Conservation (phyloP, 495 filamentous ascomycete species). For the Neurospora hispaniola region DNA sequence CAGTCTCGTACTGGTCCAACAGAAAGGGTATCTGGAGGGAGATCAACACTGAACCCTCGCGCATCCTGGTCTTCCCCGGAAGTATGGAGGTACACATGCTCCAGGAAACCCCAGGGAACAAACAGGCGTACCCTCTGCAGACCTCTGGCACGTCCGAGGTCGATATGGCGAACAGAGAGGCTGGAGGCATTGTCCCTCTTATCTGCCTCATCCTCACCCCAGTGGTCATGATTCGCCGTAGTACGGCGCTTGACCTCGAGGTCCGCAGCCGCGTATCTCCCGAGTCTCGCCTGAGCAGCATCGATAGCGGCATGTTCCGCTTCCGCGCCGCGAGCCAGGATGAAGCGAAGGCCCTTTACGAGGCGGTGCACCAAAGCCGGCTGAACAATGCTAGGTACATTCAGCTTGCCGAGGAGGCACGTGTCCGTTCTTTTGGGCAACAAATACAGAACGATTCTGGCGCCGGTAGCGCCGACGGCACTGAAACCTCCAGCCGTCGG, state of each 20-base stretch:
- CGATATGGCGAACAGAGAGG: slow-evolving; percentile 27
- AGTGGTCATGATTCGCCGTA: slow-evolving; percentile 73
- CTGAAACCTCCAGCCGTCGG: slow-evolving; percentile 24
- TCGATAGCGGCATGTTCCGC: slow-evolving; percentile 49
- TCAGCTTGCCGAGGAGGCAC: slow-evolving; percentile 56
- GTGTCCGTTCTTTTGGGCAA: slow-evolving; percentile 38
- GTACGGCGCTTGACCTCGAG: slow-evolving; percentile 86
- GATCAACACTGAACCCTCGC: slow-evolving; percentile 54
- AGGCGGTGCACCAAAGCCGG: slow-evolving; percentile 69
- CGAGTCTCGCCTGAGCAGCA: slow-evolving; percentile 58
- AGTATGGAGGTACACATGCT: slow-evolving; percentile 75
- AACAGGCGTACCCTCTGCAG: slow-evolving; percentile 30
- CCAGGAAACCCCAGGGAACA: slow-evolving; percentile 32
- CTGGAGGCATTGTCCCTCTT: slow-evolving; percentile 41
- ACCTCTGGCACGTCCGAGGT: slow-evolving; percentile 27
- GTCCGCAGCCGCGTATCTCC: slow-evolving; percentile 76
- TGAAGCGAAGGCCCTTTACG: slow-evolving; percentile 75
- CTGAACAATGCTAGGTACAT: slow-evolving; percentile 85
- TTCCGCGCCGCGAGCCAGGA: slow-evolving; percentile 69
- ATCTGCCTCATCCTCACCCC: slow-evolving; percentile 79
- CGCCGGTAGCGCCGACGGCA: slow-evolving; percentile 29
- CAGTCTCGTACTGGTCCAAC: slow-evolving; percentile 77
- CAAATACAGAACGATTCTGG: slow-evolving; percentile 15
- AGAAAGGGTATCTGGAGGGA: slow-evolving; percentile 69
- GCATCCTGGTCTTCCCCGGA: slow-evolving; percentile 70